Conservation (phyloP, 2,329 filamentous ascomycete genomes). For the Stagonosporopsis tanaceti region DNA sequence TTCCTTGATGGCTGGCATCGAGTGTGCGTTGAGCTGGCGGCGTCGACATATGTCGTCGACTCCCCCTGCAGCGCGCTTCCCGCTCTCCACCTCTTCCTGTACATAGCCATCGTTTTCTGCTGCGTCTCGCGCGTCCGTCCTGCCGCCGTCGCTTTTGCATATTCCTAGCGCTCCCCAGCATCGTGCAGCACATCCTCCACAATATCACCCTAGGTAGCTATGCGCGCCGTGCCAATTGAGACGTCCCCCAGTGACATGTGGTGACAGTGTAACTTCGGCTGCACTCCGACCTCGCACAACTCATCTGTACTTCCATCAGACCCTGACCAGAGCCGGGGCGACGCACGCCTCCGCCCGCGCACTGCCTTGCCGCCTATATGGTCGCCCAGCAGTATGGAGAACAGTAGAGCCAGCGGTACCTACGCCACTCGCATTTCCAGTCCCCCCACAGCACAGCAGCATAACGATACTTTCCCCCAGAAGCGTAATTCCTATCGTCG, state of each 20-base stretch:
- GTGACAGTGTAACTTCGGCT: slow-evolving; percentile 31
- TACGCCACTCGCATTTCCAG: slow-evolving; percentile 17
- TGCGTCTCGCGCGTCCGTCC: slow-evolving; percentile 3
- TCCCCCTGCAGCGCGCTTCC: slow-evolving; percentile 11
- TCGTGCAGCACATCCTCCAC: slow-evolving; percentile 15
- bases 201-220: slow-evolving; percentile 33
- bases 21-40: slow-evolving; percentile 27
- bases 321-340: neutral
- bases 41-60: slow-evolving; percentile 22
- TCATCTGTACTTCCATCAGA: slow-evolving; percentile 17
- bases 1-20: slow-evolving; percentile 20
- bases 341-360: neutral
- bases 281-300: slow-evolving; percentile 22
- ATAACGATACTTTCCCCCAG: slow-evolving; percentile 41
- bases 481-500: slow-evolving; percentile 46
- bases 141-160: slow-evolving; percentile 15
- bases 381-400: slow-evolving; percentile 40
- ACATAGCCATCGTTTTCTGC: slow-evolving; percentile 22
- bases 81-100: slow-evolving; percentile 26
- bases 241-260: slow-evolving; percentile 21
- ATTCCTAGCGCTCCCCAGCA: slow-evolving; percentile 13
- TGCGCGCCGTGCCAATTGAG: slow-evolving; percentile 25
- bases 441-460: slow-evolving; percentile 31
- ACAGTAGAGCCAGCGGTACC: slow-evolving; percentile 31
- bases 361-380: slow-evolving; percentile 27